Evolutionary conservation across 495 filamentous ascomycete species (phyloP).

Genomic region (Hypoxylon subgilvum): DNA sequence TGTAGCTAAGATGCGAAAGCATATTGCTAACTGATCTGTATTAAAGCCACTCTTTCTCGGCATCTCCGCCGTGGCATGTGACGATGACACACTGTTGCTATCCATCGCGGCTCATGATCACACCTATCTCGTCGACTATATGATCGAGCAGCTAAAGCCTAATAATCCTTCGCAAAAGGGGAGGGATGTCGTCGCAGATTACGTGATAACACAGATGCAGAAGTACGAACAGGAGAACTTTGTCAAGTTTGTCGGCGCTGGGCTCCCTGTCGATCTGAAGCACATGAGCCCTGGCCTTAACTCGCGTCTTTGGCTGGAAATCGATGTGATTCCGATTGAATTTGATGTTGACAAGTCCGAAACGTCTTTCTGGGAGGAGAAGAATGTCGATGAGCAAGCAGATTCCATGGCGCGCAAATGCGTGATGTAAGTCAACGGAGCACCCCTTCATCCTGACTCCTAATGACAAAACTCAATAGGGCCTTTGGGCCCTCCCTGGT

Average conservation of each 20-base stretch:
- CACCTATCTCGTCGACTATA: conserved; percentile 79
- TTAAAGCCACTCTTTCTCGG: conserved; percentile 68
- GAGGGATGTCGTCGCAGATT: conserved; percentile 57
- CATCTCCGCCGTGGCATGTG: conserved; percentile 58
- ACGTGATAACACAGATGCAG: conserved; percentile 59
- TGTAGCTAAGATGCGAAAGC: not conserved
- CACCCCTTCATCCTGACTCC: not conserved
- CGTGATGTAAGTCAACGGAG: conserved; percentile 33
- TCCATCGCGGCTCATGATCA: conserved; percentile 77
- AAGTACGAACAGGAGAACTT: conserved; percentile 66
- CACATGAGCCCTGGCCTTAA: conserved; percentile 65
- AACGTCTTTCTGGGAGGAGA: conserved; percentile 57
- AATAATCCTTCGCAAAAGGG: conserved; percentile 44
- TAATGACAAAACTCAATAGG: conserved; percentile 46
- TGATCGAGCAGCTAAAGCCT: conserved; percentile 60
- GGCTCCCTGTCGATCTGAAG: conserved; percentile 59
- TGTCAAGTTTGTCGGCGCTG: conserved; percentile 71
- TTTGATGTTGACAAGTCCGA: conserved; percentile 56
- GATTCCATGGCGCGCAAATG: conserved; percentile 87
- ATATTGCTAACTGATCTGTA: conserved; percentile 25
- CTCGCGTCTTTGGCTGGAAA: conserved; percentile 77
- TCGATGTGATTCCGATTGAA: conserved; percentile 77
- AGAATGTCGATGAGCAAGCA: conserved; percentile 78
- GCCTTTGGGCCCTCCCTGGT: conserved; percentile 77
- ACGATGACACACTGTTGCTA: conserved; percentile 57